Evolutionary conservation across 345 rosid genomes (phyloP).

Genomic region (Aquilaria sinensis): DNA sequence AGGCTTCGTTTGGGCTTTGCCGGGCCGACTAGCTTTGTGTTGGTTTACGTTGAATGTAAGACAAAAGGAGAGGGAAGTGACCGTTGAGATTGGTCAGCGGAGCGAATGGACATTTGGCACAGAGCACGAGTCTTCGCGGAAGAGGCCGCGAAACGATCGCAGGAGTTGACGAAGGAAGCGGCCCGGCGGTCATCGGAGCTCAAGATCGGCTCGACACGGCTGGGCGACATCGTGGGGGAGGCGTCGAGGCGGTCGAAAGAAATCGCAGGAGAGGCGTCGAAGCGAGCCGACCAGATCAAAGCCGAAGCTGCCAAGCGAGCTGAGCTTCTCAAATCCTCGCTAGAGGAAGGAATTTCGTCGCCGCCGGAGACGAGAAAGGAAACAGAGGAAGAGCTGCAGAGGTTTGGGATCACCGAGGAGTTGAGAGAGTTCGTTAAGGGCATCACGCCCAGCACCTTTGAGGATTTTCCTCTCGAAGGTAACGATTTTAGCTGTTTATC

Average conservation of each 20-base stretch:
- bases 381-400: slow-evolving; percentile 30
- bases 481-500: not conserved
- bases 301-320: slow-evolving; percentile 43
- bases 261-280: slow-evolving; percentile 51
- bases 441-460: slow-evolving; percentile 42
- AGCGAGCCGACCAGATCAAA: slow-evolving; percentile 44
- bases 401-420: slow-evolving; percentile 47
- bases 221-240: slow-evolving; percentile 36
- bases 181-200: slow-evolving; percentile 40
- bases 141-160: slow-evolving; percentile 52
- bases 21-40: too few species aligned
- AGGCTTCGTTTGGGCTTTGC: too few species aligned
- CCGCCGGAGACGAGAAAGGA: slow-evolving; percentile 15
- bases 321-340: slow-evolving; percentile 38
- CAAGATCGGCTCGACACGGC: slow-evolving; percentile 30
- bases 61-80: not conserved
- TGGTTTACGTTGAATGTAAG: not conserved
- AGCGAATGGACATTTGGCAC: slow-evolving; percentile 46
- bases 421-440: slow-evolving; percentile 51
- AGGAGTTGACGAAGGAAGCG: slow-evolving; percentile 40
- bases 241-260: slow-evolving; percentile 42
- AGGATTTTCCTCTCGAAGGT: slow-evolving; percentile 55
- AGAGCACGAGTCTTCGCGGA: slow-evolving; percentile 46
- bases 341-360: slow-evolving; percentile 28
- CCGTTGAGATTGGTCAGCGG: not conserved